A percentile compares a stretch with the other conserved stretches of the same genome.
Evolutionary conservation across 805 yeast genomes (phyloP).

Genomic region (Scheffersomyces coipomensis): DNA sequence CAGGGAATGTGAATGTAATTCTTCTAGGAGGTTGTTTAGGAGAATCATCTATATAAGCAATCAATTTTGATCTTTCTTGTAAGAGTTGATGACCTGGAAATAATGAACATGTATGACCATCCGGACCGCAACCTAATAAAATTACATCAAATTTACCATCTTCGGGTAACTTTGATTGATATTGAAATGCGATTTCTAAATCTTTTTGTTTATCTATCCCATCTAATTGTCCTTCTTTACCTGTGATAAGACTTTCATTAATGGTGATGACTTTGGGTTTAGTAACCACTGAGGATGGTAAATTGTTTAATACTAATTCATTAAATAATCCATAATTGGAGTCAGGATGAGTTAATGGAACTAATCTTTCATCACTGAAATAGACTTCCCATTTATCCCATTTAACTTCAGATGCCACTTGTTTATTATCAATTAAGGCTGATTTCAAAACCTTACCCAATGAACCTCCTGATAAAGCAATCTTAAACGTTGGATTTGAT

Average conservation of each 20-base stretch:
- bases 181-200: slow-evolving; percentile 55
- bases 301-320: slow-evolving; percentile 52
- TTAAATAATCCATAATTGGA: slow-evolving; percentile 84
- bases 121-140: slow-evolving; percentile 90
- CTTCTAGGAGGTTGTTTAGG: slow-evolving; percentile 95
- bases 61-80: slow-evolving; percentile 47
- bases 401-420: slow-evolving; percentile 42
- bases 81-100: slow-evolving; percentile 82
- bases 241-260: slow-evolving; percentile 58
- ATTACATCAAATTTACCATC: slow-evolving; percentile 57
- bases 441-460: slow-evolving; percentile 68
- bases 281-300: slow-evolving; percentile 29
- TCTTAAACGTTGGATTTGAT: slow-evolving; percentile 47
- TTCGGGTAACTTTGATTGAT: slow-evolving; percentile 56
- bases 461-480: slow-evolving; percentile 92
- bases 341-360: slow-evolving; percentile 76
- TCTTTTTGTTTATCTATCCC: slow-evolving; percentile 49
- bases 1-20: slow-evolving; percentile 84
- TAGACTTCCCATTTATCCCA: slow-evolving; percentile 80
- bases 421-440: slow-evolving; percentile 62
- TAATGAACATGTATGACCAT: slow-evolving; percentile 91
- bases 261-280: slow-evolving; percentile 68
- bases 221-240: slow-evolving; percentile 40
- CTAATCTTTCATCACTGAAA: slow-evolving; percentile 90
- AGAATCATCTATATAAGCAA: slow-evolving; percentile 72